These are phyloP conservation scores for Globomyces pollinis-pini DNA, from an alignment of 192 early-diverging fungal species.

Conservation along the genomic window DNA sequence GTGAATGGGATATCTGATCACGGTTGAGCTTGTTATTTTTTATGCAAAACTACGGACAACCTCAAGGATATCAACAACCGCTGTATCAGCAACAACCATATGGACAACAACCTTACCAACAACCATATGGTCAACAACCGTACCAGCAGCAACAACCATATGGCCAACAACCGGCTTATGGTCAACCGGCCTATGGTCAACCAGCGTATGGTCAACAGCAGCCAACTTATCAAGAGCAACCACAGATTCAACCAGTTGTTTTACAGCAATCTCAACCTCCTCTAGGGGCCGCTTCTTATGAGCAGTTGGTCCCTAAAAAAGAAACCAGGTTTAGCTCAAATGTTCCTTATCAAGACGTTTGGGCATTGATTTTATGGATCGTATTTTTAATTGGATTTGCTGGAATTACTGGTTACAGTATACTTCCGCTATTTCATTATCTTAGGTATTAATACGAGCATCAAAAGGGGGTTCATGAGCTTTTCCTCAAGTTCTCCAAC, in stretches of 20 bases:
- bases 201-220: constrained; percentile 6
- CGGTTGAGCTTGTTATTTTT: too few relatives aligned
- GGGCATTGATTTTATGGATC: constrained; percentile 60
- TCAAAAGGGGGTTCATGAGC: neutral
- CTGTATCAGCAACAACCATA: neutral
- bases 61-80: constrained; percentile 8
- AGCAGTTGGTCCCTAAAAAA: constrained; percentile 1
- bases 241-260: neutral
- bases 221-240: neutral
- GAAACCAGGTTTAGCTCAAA: constrained; percentile 12
- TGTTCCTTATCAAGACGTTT: constrained; percentile 43
- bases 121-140: neutral
- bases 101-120: neutral
- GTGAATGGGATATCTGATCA: too few relatives aligned
- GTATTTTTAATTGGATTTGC: constrained; percentile 48
- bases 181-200: constrained; percentile 15
- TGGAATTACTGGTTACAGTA: constrained; percentile 27
- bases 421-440: constrained; percentile 14
- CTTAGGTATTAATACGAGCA: neutral
- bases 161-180: constrained; percentile 6
- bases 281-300: neutral
- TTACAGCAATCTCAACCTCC: constrained; percentile 8
- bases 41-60: too few relatives aligned
- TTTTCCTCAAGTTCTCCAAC: neutral
- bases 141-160: neutral